A percentile compares a stretch with the other conserved stretches of the same genome.
These are phyloP conservation scores for Helenozyma baotianmanensis DNA, from an alignment of 805 yeast species.

Conservation along the genomic window DNA sequence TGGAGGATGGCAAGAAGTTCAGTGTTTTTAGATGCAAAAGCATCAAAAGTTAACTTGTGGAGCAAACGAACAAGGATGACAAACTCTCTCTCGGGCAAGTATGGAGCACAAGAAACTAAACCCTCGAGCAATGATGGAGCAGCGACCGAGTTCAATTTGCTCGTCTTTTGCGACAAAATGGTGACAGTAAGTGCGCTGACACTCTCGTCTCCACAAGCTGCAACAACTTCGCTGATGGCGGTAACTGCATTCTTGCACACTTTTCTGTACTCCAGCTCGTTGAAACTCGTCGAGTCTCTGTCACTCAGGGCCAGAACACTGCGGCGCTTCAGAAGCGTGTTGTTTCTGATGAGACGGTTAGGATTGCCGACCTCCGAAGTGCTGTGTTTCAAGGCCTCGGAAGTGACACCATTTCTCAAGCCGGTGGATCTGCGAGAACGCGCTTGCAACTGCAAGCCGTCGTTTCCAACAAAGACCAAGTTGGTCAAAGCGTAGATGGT, in stretches of 20 bases:
- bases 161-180: slow-evolving; percentile 73
- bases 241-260: slow-evolving; percentile 64
- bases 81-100: slow-evolving; percentile 63
- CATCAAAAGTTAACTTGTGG: slow-evolving; percentile 44
- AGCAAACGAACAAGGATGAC: slow-evolving; percentile 55
- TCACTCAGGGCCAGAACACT: slow-evolving; percentile 2
- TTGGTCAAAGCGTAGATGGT: slow-evolving; percentile 82
- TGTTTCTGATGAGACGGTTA: slow-evolving; percentile 10
- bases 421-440: slow-evolving; percentile 28
- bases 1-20: slow-evolving; percentile 37
- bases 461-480: slow-evolving; percentile 54
- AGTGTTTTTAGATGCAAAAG: slow-evolving; percentile 38
- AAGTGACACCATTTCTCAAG: slow-evolving; percentile 16
- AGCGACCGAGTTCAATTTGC: slow-evolving; percentile 43
- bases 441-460: slow-evolving; percentile 26
- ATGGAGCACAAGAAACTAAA: slow-evolving; percentile 57
- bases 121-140: slow-evolving; percentile 58
- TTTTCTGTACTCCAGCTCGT: slow-evolving; percentile 28
- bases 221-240: slow-evolving; percentile 63
- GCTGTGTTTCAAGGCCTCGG: slow-evolving; percentile 3
- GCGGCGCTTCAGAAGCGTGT: slow-evolving; percentile 7
- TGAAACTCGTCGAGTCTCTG: slow-evolving; percentile 13
- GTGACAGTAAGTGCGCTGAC: slow-evolving; percentile 77
- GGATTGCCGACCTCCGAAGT: slow-evolving; percentile 4
- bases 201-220: slow-evolving; percentile 61